Base-by-base conservation (phyloP, 2,329 filamentous ascomycete species). In the Colletotrichum sp. region DNA sequence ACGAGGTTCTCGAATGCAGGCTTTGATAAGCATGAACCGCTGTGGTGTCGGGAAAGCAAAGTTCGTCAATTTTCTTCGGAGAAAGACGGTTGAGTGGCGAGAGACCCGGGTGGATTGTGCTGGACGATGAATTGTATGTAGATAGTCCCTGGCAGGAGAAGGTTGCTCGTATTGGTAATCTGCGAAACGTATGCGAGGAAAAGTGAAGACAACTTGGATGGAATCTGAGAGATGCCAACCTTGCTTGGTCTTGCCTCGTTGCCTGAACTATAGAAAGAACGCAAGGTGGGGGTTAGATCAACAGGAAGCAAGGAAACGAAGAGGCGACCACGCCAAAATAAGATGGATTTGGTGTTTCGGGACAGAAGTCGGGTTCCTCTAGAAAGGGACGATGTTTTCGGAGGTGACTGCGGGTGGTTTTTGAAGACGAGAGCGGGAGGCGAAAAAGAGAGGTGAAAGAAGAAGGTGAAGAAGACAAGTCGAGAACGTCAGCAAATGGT, bases 401-500 rank as follows among this genome's bases (percentile, higher is more conserved):
- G 28, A 16, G 24, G 55, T 26, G 26, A 28, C 24, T 52, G 55
- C 21, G 24, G 6, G 24, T 38, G 55, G 32, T 43, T 68, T 58
- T 61, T 61, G 67, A 48, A 4, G 34, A 16, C 12, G 28, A 58
- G 52, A 13, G 64, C 30, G 32, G 48, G 67, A 62, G 67, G 67
- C 67, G 15, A 70, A 70, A 60, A 61, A n/a, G 16, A 24, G 52
- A 60, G 32, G 28, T 60, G n/a, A 66, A 28, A 15, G 52, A n/a
- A 34, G 43, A 26, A 56, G 30, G 24, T 43, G 24, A 62, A 26
- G 34, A 55, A 9, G 28, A 28, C 7, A 65, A 75, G 60, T 75
- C 68, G 43, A 73, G 69, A 75, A 73, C 73, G 73, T 75, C 70
- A 73, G 70, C 73, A 60, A 34, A 60, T 58, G 24, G 32, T 66